Conservation (phyloP, 2,329 filamentous ascomycete species). For the Colletotrichum somersetense region DNA sequence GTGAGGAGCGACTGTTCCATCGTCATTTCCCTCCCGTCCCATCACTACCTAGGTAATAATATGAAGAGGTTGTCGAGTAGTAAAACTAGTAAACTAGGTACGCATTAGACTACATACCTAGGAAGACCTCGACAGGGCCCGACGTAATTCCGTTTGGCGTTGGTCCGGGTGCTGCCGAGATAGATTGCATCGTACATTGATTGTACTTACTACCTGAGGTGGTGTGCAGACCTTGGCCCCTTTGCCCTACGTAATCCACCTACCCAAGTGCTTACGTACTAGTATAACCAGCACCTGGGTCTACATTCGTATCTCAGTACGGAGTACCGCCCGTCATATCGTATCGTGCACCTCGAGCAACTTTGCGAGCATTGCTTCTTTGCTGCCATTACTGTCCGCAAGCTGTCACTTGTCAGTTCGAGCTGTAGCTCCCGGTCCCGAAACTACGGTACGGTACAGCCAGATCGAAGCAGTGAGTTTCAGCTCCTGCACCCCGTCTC, state of each 20-base stretch:
- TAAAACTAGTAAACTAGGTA: too few species aligned
- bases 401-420: neutral
- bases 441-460: conserved; percentile 14
- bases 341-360: too few species aligned
- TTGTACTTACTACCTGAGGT: too few species aligned
- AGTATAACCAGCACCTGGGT: too few species aligned
- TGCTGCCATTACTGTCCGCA: neutral
- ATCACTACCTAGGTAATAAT: neutral
- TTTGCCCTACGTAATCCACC: too few species aligned
- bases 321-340: neutral
- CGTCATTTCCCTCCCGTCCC: neutral
- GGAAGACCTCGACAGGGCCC: conserved; percentile 8
- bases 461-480: conserved; percentile 26
- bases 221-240: too few species aligned
- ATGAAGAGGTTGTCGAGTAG: too few species aligned
- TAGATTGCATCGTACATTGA: neutral
- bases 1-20: neutral
- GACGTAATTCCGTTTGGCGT: conserved; percentile 30
- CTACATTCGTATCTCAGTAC: too few species aligned
- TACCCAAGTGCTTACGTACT: neutral
- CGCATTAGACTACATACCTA: too few species aligned
- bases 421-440: conserved; percentile 13
- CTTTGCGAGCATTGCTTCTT: neutral
- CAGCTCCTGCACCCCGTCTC: conserved; percentile 34
- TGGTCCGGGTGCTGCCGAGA: conserved; percentile 33